Evolutionary conservation across 768 basidiomycete genomes (phyloP).

Genomic region (Cubamyces sp.): DNA sequence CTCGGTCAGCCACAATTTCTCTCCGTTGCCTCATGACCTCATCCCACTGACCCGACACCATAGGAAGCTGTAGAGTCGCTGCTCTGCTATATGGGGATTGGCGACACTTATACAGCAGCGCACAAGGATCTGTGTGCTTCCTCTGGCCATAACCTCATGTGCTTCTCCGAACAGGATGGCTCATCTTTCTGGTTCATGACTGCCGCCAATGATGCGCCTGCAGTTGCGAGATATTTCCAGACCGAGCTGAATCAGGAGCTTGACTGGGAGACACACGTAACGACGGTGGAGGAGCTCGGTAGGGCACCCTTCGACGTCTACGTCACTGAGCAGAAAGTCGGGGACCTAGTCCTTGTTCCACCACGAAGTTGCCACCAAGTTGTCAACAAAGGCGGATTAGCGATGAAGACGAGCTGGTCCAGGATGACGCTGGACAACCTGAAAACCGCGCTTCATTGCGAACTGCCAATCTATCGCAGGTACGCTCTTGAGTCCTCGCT

Average conservation of each 20-base stretch:
- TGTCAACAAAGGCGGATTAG: slow-evolving; percentile 78
- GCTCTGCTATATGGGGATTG: slow-evolving; percentile 85
- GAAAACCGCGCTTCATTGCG: slow-evolving; percentile 62
- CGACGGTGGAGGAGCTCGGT: slow-evolving; percentile 64
- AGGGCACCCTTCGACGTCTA: slow-evolving; percentile 71
- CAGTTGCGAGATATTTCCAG: slow-evolving; percentile 62
- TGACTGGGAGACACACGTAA: slow-evolving; percentile 73
- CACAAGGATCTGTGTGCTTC: slow-evolving; percentile 88
- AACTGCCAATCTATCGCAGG: slow-evolving; percentile 83
- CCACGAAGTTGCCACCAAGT: slow-evolving; percentile 85
- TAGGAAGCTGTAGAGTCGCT: slow-evolving; percentile 73
- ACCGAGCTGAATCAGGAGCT: slow-evolving; percentile 57
- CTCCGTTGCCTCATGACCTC: not conserved
- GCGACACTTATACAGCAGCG: slow-evolving; percentile 82
- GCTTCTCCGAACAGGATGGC: slow-evolving; percentile 70
- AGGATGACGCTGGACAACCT: slow-evolving; percentile 75
- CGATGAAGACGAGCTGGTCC: slow-evolving; percentile 86
- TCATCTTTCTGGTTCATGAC: slow-evolving; percentile 92
- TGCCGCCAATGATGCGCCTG: slow-evolving; percentile 54
- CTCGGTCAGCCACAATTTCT: slow-evolving; percentile 43
- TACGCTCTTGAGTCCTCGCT: slow-evolving; percentile 33
- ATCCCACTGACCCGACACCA: not conserved
- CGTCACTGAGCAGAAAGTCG: slow-evolving; percentile 70
- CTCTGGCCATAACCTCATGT: slow-evolving; percentile 87
- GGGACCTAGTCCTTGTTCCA: slow-evolving; percentile 82